phyloP scores from a whole-genome alignment of 768 basidiomycete genomes.

The Xanthoconium purpureum region DNA sequence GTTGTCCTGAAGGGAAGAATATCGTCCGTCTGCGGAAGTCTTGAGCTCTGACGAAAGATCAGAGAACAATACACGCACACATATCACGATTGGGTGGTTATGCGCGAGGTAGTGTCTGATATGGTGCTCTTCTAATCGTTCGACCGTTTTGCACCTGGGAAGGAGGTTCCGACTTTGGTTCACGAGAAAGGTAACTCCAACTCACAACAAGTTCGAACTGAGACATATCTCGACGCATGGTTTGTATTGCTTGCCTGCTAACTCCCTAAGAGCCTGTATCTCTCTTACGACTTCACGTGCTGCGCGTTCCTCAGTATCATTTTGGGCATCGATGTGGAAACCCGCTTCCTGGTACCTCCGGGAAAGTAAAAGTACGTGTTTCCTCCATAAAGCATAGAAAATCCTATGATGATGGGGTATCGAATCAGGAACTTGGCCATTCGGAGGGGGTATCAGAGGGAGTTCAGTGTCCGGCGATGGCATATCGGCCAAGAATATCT shows the following conservation, averaged over 20 bases:
- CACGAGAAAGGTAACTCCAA: conserved; percentile 1
- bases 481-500: conserved; percentile 44
- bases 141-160: conserved; percentile 65
- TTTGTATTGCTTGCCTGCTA: conserved; percentile 35
- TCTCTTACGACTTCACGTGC: conserved; percentile 23
- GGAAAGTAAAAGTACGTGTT: conserved; percentile 22
- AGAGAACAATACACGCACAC: conserved; percentile 43
- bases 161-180: background rate
- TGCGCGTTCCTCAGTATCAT: conserved; percentile 16
- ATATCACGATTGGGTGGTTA: conserved; percentile 71
- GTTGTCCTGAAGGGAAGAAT: conserved; percentile 74
- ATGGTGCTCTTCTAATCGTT: conserved; percentile 65
- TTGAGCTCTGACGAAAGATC: background rate
- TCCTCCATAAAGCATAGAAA: conserved; percentile 24
- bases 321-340: conserved; percentile 3
- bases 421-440: conserved; percentile 17
- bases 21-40: conserved; percentile 68
- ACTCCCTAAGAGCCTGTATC: conserved; percentile 15
- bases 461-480: conserved; percentile 17
- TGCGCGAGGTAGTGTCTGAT: conserved; percentile 61
- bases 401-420: conserved; percentile 23
- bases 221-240: conserved; percentile 78
- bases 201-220: conserved; percentile 72
- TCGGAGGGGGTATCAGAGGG: conserved; percentile 18
- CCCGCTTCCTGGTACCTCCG: conserved; percentile 17